phyloP scores from a whole-genome alignment of 1,139 yeast species.

The Hyphopichia fennica region DNA sequence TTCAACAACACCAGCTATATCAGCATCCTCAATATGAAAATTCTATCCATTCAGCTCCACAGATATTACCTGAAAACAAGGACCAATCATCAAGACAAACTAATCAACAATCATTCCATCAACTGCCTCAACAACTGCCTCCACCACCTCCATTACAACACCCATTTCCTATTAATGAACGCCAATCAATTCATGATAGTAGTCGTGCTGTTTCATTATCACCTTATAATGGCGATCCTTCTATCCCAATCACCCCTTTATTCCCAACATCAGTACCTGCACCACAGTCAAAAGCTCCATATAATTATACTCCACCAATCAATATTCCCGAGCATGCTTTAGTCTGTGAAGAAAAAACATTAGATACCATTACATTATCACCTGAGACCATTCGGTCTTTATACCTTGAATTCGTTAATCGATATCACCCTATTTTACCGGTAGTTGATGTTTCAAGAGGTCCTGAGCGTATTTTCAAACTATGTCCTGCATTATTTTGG shows the following conservation, averaged over 20 bases:
- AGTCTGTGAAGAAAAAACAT: conserved; percentile 60
- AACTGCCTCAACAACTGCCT: conserved; percentile 4
- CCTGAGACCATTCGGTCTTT: conserved; percentile 64
- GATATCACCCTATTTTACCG: conserved; percentile 84
- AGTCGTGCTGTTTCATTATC: neutral
- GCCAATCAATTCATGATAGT: neutral
- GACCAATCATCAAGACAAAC: neutral
- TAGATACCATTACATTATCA: conserved; percentile 64
- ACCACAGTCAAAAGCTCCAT: neutral
- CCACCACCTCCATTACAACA: conserved; percentile 5
- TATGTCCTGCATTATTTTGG: conserved; percentile 93
- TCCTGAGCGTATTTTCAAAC: conserved; percentile 72
- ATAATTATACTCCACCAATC: conserved; percentile 4
- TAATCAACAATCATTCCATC: neutral
- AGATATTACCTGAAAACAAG: neutral
- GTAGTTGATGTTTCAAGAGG: conserved; percentile 81
- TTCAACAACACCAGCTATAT: conserved; percentile 3
- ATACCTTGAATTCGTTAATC: conserved; percentile 65
- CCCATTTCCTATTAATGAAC: neutral
- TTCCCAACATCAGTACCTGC: conserved; percentile 12
- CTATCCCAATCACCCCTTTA: conserved; percentile 22
- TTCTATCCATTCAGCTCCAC: neutral
- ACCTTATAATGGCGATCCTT: neutral
- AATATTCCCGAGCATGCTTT: conserved; percentile 41
- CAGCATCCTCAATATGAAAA: conserved; percentile 4